Base-by-base conservation (phyloP, 2,329 filamentous ascomycete species). In the Diaporthe vexans region DNA sequence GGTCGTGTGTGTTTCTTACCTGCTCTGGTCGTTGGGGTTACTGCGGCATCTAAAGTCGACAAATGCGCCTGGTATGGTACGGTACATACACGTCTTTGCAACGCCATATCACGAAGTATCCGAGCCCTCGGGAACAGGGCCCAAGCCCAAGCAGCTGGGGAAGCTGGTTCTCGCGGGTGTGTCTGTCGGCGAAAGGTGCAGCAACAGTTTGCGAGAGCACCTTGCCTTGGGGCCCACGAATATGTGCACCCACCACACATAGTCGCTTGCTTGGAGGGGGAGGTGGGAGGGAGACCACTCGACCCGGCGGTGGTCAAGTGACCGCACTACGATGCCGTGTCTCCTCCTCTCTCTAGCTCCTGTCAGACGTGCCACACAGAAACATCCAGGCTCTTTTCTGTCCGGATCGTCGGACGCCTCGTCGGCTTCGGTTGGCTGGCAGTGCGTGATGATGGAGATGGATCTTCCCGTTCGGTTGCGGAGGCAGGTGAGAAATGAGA, bases 261-360 rank as follows among this genome's bases (percentile, higher is more conserved):
- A 21, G 15, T 17, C 19, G 29, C 24, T 54, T 40, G 37, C 35
- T 37, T 37, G 37, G 7, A 2, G 29, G 17, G 10, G 54, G n/a
- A n/a, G n/a, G n/a, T n/a, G n/a, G n/a, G n/a, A n/a, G n/a, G 35
- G 21, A 29, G 61, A 26, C 11, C 13, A n/a, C 7, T 11, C 35
- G n/a, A n/a, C n/a, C n/a, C n/a, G 35, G 11, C 35, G 15, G n/a
- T 43, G 70, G 59, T 75, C 73, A 75, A 75, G 73, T 73, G 73
- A 73, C 48, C 56, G 59, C 19, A 1, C 21, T 13, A 13, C 54
- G 46, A 54, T 52, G 73, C 26, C 40, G 70, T 69, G 54, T 24
- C 3, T 63, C 29, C 8, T 69, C 26, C 54, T 29, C 24, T 57
- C 24, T 9, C 37, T 46, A 46, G 43, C 43, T 46, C 43, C 4